Conservation (phyloP, 129 eudicot species). For the Mikania micrantha region DNA sequence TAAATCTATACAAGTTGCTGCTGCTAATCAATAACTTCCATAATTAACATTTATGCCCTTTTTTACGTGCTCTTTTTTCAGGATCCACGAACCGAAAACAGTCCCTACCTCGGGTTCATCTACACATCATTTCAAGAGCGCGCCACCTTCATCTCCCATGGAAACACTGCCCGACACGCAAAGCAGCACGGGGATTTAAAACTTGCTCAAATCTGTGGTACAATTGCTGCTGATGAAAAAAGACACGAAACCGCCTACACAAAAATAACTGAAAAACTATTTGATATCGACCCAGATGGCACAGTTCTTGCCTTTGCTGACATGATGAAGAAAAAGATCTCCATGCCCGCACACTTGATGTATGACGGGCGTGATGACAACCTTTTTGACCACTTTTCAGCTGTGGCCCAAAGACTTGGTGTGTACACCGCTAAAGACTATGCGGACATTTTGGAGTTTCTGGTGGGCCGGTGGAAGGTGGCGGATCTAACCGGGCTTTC, state of each 20-base stretch:
- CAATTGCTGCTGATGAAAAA: constrained; percentile 83
- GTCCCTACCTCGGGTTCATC: constrained; percentile 78
- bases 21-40: background rate
- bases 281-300: constrained; percentile 84
- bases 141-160: constrained; percentile 83
- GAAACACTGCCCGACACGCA: constrained; percentile 87
- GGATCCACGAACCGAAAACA: constrained; percentile 89
- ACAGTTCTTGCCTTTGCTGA: constrained; percentile 77
- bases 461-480: constrained; percentile 83
- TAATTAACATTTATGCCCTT: background rate
- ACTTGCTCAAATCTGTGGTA: constrained; percentile 84
- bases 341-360: too few species aligned
- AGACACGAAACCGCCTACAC: constrained; percentile 94
- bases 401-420: too few species aligned
- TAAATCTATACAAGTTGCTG: background rate
- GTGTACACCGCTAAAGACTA: too few species aligned
- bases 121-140: constrained; percentile 93
- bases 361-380: too few species aligned
- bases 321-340: constrained; percentile 98
- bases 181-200: constrained; percentile 64
- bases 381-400: too few species aligned
- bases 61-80: constrained; percentile 17
- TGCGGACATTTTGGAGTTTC: constrained; percentile 76
- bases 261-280: constrained; percentile 77
- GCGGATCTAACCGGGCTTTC: constrained; percentile 62